Evolutionary conservation across 768 basidiomycete genomes (phyloP).

Genomic region (Phylloporus sp.): DNA sequence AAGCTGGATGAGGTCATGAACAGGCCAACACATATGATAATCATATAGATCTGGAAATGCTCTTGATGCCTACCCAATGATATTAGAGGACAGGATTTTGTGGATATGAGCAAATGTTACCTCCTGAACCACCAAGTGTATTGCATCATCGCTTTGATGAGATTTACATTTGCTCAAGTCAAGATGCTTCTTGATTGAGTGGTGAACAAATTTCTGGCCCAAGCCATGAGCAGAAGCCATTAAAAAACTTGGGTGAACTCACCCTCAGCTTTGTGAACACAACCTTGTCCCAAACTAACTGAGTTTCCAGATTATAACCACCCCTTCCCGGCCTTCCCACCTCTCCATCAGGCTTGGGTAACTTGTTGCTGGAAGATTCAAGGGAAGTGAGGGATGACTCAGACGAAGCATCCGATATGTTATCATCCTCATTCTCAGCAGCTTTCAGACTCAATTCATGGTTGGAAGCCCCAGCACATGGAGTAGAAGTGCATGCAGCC

Average conservation of each 20-base stretch:
- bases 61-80: background rate
- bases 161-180: constrained; percentile 1
- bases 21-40: background rate
- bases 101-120: background rate
- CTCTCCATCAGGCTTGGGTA: constrained; percentile 8
- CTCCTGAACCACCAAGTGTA: background rate
- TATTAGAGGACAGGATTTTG: background rate
- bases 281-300: background rate
- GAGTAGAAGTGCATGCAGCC: no score
- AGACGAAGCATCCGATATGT: background rate
- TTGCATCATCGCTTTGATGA: background rate
- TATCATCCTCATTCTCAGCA: background rate
- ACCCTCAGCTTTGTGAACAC: background rate
- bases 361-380: background rate
- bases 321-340: constrained; percentile 1
- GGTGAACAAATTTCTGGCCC: constrained; percentile 2
- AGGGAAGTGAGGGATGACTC: background rate
- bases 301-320: constrained; percentile 6
- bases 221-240: background rate
- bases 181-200: constrained; percentile 2
- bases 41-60: background rate
- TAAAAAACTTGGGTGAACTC: background rate
- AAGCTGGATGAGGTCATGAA: background rate
- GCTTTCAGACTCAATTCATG: no score
- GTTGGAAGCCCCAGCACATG: no score